Evolutionary conservation across 331 rosid species (phyloP).

Genomic region (Phaseolus coccineus): DNA sequence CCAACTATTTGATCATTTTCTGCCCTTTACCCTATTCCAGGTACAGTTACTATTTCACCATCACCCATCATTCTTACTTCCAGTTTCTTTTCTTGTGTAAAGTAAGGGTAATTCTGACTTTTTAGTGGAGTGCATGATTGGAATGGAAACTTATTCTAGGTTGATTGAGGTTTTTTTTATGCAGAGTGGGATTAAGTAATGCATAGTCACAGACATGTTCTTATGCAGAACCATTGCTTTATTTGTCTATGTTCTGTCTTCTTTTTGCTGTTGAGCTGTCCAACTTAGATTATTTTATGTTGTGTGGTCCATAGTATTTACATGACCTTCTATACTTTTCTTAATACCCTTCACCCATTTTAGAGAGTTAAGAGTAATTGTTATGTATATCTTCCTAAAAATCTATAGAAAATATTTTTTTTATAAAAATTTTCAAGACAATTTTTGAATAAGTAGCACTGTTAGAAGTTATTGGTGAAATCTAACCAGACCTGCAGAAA

Average conservation of each 20-base stretch:
- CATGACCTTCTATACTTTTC: background rate
- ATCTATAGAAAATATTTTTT: no score
- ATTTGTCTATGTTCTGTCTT: background rate
- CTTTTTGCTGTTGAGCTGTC: background rate
- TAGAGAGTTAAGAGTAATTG: background rate
- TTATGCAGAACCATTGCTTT: background rate
- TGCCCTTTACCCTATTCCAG: slow-evolving; percentile 91
- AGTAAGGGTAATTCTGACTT: slow-evolving; percentile 33
- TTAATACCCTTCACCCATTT: background rate
- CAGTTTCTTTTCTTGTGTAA: background rate
- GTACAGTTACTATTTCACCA: slow-evolving; percentile 48
- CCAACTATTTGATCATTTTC: slow-evolving; percentile 77
- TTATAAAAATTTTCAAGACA: no score
- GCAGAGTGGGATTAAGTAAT: slow-evolving; percentile 5
- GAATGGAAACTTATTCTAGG: background rate
- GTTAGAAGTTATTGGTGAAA: background rate
- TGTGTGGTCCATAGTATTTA: background rate
- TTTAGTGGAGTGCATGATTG: background rate
- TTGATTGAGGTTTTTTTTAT: no score
- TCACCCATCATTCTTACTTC: background rate
- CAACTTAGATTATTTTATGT: background rate
- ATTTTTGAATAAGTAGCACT: background rate
- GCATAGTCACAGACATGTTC: background rate
- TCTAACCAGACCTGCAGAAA: background rate
- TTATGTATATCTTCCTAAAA: no score